phyloP scores from a whole-genome alignment of 805 yeast genomes.

The Alloascoidea hylecoeti region DNA sequence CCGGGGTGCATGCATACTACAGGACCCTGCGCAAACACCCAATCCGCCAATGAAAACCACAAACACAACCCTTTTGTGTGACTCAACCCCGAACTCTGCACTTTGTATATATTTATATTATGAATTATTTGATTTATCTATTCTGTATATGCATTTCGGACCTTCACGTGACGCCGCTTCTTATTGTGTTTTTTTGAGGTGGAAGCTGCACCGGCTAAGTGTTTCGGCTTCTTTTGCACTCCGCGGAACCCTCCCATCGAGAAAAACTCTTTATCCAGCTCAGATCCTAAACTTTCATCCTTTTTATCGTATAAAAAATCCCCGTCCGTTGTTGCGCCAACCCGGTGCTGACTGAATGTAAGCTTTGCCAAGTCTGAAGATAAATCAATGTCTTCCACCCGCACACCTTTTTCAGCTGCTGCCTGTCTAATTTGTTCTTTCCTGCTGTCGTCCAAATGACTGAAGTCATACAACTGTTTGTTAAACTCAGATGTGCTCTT shows the following conservation, averaged over 20 bases:
- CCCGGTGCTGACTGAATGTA: constrained; percentile 68
- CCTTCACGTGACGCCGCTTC: constrained; percentile 49
- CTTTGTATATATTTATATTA: neutral
- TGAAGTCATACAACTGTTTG: constrained; percentile 53
- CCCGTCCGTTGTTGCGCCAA: constrained; percentile 60
- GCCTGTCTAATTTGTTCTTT: constrained; percentile 54
- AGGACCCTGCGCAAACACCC: too few species aligned
- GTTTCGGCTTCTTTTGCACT: constrained; percentile 59
- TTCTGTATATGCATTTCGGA: constrained; percentile 10
- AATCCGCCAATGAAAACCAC: too few species aligned
- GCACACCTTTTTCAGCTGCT: constrained; percentile 30
- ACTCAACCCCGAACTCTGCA: too few species aligned
- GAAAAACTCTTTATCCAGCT: constrained; percentile 79
- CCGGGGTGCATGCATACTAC: too few species aligned
- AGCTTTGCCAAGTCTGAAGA: constrained; percentile 55
- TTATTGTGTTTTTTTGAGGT: constrained; percentile 45
- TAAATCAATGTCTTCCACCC: constrained; percentile 40
- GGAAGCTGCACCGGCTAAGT: constrained; percentile 15
- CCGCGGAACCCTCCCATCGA: constrained; percentile 52
- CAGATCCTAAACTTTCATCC: constrained; percentile 53
- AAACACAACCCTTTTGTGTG: too few species aligned
- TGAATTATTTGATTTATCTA: neutral
- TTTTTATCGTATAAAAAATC: constrained; percentile 43
- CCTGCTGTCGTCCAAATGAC: constrained; percentile 57
- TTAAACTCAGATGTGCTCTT: constrained; percentile 64